Evolutionary conservation across 352 stramenopile species (phyloP), one percentile per base, ranked within the genome.

Genomic region (Phytophthora sansomeana): DNA sequence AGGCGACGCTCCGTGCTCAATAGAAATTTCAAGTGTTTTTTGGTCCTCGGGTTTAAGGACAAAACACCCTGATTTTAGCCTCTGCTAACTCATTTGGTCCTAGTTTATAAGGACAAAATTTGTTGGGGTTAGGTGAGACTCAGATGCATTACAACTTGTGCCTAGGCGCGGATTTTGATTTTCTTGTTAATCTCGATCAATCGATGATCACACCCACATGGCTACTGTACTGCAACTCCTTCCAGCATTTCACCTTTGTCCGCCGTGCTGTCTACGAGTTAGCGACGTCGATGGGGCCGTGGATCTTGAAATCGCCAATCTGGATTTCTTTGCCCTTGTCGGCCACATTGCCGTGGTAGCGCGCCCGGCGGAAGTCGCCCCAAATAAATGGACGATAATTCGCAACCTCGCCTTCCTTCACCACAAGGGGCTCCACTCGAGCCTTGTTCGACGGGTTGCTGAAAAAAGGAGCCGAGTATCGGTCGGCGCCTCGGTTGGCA

Each of bases 271-370:
- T 17, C 36, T 52, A 63, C 0, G 61, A 57, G 17, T 69, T 69
- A 16, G 61, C 52, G 21, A 57, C 36, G 19, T 68, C 51, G 6
- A 63, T 30, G n/a, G 51, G 17, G 5, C 33, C 42, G 43, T 57
- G 58, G 52, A 64, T 65, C 46, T 58, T 69, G 52, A 63, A 63
- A 39, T 68, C 60, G 21, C 58, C 41, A 41, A 67, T 67, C 33
- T 68, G 60, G 19, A 24, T 3, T 24, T 24, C 21, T 24, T 24
- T 24, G 21, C 21, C 21, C 21, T 47, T 58, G 50, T 46, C 8
- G 35, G 29, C 30, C 10, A 60, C 39, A 21, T 51, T 14, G 32
- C 6, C 30, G 26, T 21, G 28, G 54, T 54, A 46, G 44, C 32
- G 14, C 21, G 21, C 21, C 21, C 21, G 21, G 3, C 10, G 47